Evolutionary conservation across 352 stramenopile species (phyloP).

Genomic region (Globisporangium parvum): DNA sequence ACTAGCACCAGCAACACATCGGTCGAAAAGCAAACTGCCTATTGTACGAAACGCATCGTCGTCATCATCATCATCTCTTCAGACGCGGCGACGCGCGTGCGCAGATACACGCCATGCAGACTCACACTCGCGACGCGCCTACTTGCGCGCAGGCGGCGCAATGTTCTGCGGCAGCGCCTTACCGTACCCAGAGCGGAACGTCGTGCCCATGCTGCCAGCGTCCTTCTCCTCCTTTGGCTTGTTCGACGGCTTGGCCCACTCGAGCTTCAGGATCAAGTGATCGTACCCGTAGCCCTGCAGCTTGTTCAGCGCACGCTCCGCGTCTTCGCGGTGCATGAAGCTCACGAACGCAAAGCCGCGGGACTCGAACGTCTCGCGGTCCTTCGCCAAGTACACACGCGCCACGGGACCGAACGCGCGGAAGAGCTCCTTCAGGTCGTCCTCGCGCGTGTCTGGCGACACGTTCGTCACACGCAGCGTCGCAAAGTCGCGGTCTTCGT

Average conservation of each 20-base stretch:
- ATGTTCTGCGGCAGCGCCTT: constrained; percentile 86
- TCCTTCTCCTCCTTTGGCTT: constrained; percentile 69
- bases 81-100: background rate
- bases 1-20: no score
- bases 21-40: no score
- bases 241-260: constrained; percentile 97
- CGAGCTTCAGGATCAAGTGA: constrained; percentile 99
- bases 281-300: constrained; percentile 98
- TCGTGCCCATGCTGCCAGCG: constrained; percentile 77
- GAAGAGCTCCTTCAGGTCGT: constrained; percentile 99
- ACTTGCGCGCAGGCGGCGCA: constrained; percentile 74
- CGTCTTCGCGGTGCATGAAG: constrained; percentile 96
- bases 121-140: constrained; percentile 16
- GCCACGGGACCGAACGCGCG: constrained; percentile 94
- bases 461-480: constrained; percentile 99
- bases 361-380: constrained; percentile 96
- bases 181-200: constrained; percentile 85
- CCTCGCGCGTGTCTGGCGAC: constrained; percentile 96
- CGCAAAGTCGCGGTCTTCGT: constrained; percentile 73
- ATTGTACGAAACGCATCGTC: background rate
- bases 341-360: constrained; percentile 98
- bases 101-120: background rate
- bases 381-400: constrained; percentile 97
- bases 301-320: constrained; percentile 94
- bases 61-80: no score